phyloP scores from a whole-genome alignment of 352 stramenopile genomes.

The Globisporangium sylvaticum region DNA sequence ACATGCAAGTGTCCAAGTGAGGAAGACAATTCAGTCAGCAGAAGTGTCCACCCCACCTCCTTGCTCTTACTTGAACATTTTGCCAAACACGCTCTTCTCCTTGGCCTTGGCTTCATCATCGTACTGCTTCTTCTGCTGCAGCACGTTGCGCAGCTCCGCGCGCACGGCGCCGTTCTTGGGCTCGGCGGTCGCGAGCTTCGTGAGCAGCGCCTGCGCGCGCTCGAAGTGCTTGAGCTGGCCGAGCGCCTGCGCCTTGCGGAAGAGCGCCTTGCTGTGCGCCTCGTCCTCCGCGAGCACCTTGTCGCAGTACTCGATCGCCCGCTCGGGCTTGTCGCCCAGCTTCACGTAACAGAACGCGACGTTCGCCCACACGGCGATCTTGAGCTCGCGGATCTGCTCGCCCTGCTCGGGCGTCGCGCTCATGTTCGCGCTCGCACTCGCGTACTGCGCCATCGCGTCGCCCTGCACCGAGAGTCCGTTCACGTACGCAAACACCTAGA shows the following conservation, averaged over 20 bases:
- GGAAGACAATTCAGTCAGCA: neutral
- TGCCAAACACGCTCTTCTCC: constrained; percentile 58
- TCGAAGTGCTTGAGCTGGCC: constrained; percentile 55
- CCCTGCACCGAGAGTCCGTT: constrained; percentile 72
- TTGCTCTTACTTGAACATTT: constrained; percentile 38
- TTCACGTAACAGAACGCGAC: constrained; percentile 84
- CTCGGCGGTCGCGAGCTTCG: constrained; percentile 46
- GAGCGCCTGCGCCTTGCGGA: constrained; percentile 79
- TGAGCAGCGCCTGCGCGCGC: constrained; percentile 49
- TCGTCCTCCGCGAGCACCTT: constrained; percentile 69
- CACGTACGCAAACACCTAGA: constrained; percentile 74
- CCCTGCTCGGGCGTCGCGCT: constrained; percentile 49
- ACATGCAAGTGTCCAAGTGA: neutral
- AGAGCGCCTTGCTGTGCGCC: constrained; percentile 70
- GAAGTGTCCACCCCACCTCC: neutral
- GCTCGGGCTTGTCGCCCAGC: constrained; percentile 40
- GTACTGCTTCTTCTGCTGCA: constrained; percentile 49
- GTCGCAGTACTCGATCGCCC: constrained; percentile 61
- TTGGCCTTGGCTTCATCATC: constrained; percentile 52
- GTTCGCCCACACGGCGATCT: constrained; percentile 74
- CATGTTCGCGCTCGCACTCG: constrained; percentile 37
- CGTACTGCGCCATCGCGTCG: constrained; percentile 79
- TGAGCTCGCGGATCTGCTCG: constrained; percentile 54
- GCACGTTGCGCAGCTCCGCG: constrained; percentile 51
- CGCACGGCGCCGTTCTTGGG: constrained; percentile 70